Evolutionary conservation across 202 grass and related monocot species (phyloP), one percentile per base, ranked within the genome.

Genomic region (Schoenoplectus triqueter): DNA sequence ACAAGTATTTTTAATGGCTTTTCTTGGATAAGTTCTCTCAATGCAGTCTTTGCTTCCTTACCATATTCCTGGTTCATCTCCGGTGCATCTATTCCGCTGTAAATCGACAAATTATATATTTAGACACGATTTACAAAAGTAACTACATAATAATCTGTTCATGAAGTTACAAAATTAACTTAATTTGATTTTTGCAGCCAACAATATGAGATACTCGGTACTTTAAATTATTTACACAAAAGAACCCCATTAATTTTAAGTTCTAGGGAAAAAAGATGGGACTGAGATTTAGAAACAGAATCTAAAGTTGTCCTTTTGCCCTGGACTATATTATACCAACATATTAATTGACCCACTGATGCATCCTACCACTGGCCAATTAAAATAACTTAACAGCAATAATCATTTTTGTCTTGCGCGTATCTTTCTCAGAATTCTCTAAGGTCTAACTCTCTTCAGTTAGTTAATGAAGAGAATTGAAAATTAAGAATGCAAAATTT

Each of bases 81-180:
- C 4, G 90, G 92, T 84, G 94, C 94, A 78, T 97, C 94, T 55
- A 97, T 82, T 70, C 90, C 90, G 84, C 94, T 92, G 19, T 90
- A 40, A 59, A 82, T 17, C 89, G 56, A 50, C 64, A 19, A 14
- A 19, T 4, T 49, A 66, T 48, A 22, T 82, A 81, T 14, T 13
- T 56, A 54, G 15, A 52, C 63, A 14, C 22, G 54, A 13, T 18
- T 69, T 60, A 75, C 0, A 11, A 56, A 17, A 61, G 7, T 63
- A 31, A 72, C 9, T 9, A 59, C n/a, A 72, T 61, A 55, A 61
- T 56, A 63, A 80, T 80, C 55, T n/a, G 22, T 72, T 31, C 19
- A 86, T 40, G 20, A 81, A 61, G 76, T 3, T 81, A 56, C 76
- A 69, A 14, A 74, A 5, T 52, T 5, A 50, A 42, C 31, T 1